phyloP scores from a whole-genome alignment of 176 grass and related monocot genomes.

The Hsuehochloa calcarea region DNA sequence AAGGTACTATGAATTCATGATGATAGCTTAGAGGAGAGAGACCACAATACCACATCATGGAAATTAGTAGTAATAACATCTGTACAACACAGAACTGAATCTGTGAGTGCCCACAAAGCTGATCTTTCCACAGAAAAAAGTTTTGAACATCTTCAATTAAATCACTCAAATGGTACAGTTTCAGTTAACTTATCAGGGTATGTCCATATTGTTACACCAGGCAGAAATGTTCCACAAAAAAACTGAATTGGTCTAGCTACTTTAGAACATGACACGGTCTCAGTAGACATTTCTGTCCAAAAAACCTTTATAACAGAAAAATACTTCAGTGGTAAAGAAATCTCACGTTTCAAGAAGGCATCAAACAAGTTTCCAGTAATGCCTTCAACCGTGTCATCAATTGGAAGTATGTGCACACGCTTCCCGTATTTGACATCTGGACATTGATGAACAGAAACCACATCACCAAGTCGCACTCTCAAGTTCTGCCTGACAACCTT shows the following conservation, averaged over 20 bases:
- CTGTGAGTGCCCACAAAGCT: neutral
- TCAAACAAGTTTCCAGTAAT: slow-evolving; percentile 87
- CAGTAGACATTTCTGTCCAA: neutral
- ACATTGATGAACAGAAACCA: slow-evolving; percentile 81
- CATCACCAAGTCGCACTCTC: slow-evolving; percentile 67
- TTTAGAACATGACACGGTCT: neutral
- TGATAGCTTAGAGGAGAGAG: neutral
- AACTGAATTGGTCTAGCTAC: neutral
- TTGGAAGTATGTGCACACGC: slow-evolving; percentile 66
- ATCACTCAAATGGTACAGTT: neutral
- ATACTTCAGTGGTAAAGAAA: slow-evolving; percentile 8
- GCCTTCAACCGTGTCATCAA: slow-evolving; percentile 87
- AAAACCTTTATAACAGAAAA: neutral
- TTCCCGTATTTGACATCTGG: slow-evolving; percentile 85
- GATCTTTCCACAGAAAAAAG: neutral
- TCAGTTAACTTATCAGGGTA: neutral
- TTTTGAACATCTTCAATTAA: neutral
- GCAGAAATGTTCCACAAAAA: neutral
- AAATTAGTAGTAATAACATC: neutral
- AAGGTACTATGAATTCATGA: neutral
- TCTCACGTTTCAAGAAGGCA: slow-evolving; percentile 70
- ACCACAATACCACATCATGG: neutral
- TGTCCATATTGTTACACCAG: neutral
- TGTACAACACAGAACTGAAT: neutral
- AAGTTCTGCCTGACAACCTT: slow-evolving; percentile 71